These are phyloP conservation scores for Sugiyamaella neomexicana DNA, from an alignment of 1,139 yeast genomes.

Conservation along the genomic window DNA sequence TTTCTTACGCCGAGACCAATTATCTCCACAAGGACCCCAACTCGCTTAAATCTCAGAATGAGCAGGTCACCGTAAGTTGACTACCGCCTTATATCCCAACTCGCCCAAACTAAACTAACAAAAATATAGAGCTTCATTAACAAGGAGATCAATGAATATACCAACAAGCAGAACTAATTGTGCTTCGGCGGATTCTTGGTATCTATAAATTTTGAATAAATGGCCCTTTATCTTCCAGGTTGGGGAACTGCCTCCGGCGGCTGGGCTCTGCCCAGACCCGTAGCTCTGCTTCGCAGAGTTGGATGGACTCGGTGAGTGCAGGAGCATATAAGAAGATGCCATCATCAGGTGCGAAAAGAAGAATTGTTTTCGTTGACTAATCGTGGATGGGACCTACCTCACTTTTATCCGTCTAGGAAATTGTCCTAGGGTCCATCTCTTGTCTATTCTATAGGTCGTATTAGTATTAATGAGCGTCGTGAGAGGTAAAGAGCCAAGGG, in stretches of 20 bases:
- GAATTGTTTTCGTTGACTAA: too few species aligned
- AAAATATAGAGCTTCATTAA: slow-evolving; percentile 27
- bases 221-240: not conserved
- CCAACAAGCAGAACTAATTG: not conserved
- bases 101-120: not conserved
- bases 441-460: too few species aligned
- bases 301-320: too few species aligned
- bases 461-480: too few species aligned
- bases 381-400: too few species aligned
- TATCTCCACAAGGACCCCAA: slow-evolving; percentile 28
- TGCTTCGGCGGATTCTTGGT: too few species aligned
- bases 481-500: too few species aligned
- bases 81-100: not conserved
- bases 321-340: too few species aligned
- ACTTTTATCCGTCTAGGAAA: too few species aligned
- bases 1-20: slow-evolving; percentile 32
- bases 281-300: not conserved
- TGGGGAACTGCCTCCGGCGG: not conserved
- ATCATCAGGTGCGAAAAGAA: too few species aligned
- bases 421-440: too few species aligned
- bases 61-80: slow-evolving; percentile 29
- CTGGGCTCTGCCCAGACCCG: not conserved
- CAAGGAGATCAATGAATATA: slow-evolving; percentile 27
- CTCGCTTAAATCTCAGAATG: slow-evolving; percentile 28
- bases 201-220: too few species aligned